A percentile compares a stretch with the other conserved stretches of the same genome.
These are phyloP conservation scores for Penstemon eatonii DNA, from an alignment of 257 asterid species.

Conservation along the genomic window DNA sequence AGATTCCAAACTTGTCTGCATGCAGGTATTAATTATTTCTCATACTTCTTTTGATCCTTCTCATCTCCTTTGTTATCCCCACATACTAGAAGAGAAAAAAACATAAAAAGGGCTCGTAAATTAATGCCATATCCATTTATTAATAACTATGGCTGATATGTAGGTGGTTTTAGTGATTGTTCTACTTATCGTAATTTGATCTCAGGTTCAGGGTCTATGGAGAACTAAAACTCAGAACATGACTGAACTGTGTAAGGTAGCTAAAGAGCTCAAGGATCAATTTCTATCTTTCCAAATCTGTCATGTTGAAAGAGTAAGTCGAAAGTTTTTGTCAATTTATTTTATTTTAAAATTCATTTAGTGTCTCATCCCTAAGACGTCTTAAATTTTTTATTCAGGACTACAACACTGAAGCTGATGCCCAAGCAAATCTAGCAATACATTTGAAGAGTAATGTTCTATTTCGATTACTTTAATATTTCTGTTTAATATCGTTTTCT, in stretches of 20 bases:
- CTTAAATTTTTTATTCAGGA: constrained; percentile 45
- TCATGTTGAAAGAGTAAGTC: constrained; percentile 79
- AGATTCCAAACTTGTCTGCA: constrained; percentile 98
- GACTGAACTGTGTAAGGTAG: constrained; percentile 92
- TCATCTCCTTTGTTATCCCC: constrained; percentile 6
- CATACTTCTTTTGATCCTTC: constrained; percentile 10
- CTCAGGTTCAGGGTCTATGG: constrained; percentile 91
- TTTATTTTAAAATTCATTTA: neutral
- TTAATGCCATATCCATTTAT: neutral
- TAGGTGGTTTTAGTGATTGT: neutral
- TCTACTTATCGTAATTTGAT: constrained; percentile 18
- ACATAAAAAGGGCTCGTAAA: neutral
- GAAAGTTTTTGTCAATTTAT: neutral
- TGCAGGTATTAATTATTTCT: constrained; percentile 66
- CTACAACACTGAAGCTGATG: constrained; percentile 81
- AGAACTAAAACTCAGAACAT: constrained; percentile 84
- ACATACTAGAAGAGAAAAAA: constrained; percentile 10
- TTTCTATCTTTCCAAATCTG: constrained; percentile 71
- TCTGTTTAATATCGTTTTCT: neutral
- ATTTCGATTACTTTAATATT: constrained; percentile 15
- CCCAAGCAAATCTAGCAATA: constrained; percentile 83
- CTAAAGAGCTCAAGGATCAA: constrained; percentile 82
- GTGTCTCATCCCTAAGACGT: constrained; percentile 4
- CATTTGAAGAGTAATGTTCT: constrained; percentile 56
- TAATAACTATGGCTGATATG: neutral